Evolutionary conservation across 805 yeast species (phyloP), one percentile per base, ranked within the genome.

Genomic region (fission yeast (Schizosaccharomyces pombe)): DNA sequence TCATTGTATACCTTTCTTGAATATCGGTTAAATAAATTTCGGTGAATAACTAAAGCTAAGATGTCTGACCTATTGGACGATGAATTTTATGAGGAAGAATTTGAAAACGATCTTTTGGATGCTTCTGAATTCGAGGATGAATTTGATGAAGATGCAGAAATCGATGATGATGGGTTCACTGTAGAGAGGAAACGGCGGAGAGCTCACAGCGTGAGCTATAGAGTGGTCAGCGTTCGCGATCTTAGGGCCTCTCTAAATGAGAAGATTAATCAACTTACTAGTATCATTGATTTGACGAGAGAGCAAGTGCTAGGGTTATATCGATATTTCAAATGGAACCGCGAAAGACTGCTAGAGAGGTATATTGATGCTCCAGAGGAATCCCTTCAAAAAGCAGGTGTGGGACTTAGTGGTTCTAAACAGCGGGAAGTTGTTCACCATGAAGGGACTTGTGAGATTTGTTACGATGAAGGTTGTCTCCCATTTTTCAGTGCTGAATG

Each of bases 401-500:
- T 72, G 26, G 39, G 33, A 31, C 24, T 54, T 2, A 49, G 55
- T 30, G 54, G 40, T 39, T 53, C 55, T 47, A 58, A 54, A 40
- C 56, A 57, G 12, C 57, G 60, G 33, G 57, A 53, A 39, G 60
- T 66, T 0, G 62, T 63, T 2, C 59, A 53, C 2, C 65, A 62
- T 11, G 75, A 71, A 19, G 49, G 30, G 58, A 57, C 63, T 29
- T 85, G 95, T 63, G 60, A 65, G 14, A 78, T 87, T n/a, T 87
- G 95, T 65, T 83, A 85, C 63, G 81, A 80, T 24, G 74, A 73
- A 0, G 69, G 68, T 29, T 62, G 62, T 0, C 62, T 61, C 56
- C 55, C 65, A 56, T 60, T 72, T 47, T 83, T 77, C 60, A 65
- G 72, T 2, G 64, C 85, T 16, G 71, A 71, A 14, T 91, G 97